Percentiles rank a stretch among this genome's conserved stretches.
Evolutionary conservation across 495 filamentous ascomycete species (phyloP).

Genomic region (Ramalina peruviana): DNA sequence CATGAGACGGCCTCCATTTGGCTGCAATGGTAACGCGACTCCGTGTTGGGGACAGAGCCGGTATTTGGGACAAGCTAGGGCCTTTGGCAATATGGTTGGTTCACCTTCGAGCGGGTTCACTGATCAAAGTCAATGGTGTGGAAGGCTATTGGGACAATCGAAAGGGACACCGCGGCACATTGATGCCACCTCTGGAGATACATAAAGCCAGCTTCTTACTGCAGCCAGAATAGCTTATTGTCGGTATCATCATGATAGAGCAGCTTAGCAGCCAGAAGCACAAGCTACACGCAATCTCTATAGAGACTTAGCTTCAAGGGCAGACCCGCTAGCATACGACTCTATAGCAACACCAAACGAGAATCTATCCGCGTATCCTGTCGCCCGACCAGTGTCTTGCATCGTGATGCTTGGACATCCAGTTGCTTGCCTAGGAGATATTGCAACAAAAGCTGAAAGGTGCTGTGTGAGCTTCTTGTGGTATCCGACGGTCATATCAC

Average conservation of each 20-base stretch:
- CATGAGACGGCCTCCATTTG: no score
- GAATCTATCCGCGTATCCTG: slow-evolving; percentile 10
- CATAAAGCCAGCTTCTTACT: slow-evolving; percentile 35
- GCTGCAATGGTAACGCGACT: no score
- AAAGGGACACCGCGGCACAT: no score
- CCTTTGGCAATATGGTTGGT: no score
- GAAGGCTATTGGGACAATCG: no score
- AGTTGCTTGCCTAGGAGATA: no score
- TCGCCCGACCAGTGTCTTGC: slow-evolving; percentile 10
- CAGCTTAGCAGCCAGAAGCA: slow-evolving; percentile 39
- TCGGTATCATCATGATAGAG: slow-evolving; percentile 53
- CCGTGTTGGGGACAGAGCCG: no score
- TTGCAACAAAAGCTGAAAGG: no score
- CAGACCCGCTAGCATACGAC: slow-evolving; percentile 30
- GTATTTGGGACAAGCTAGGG: no score
- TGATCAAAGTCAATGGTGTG: no score
- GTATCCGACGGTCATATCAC: background rate
- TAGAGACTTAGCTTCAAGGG: background rate
- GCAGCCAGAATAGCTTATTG: slow-evolving; percentile 51
- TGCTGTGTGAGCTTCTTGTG: background rate
- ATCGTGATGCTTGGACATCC: slow-evolving; percentile 2
- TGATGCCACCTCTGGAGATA: slow-evolving; percentile 16
- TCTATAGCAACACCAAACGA: slow-evolving; percentile 24
- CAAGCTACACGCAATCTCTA: slow-evolving; percentile 8
- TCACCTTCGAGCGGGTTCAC: no score